These are phyloP conservation scores for Populus deltoides DNA, from an alignment of 345 rosid genomes.

Conservation along the genomic window DNA sequence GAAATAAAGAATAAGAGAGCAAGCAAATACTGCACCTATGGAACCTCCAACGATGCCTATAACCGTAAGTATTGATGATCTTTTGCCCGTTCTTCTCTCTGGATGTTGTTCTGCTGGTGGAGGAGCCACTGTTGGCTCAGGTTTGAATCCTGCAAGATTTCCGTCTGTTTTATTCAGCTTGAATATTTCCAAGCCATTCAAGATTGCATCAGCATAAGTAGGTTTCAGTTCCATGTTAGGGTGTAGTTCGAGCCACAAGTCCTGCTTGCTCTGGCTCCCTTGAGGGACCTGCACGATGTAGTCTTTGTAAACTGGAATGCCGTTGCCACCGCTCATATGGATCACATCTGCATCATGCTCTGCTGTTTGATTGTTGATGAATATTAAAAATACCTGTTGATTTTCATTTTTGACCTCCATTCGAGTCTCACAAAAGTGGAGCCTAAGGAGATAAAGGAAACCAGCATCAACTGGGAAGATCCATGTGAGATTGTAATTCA, in stretches of 20 bases:
- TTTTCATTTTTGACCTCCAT: no score
- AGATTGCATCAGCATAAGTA: not conserved
- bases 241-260: conserved; percentile 16
- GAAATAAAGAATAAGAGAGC: conserved; percentile 10
- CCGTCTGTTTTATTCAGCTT: conserved; percentile 19
- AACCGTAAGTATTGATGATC: not conserved
- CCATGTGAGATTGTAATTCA: not conserved
- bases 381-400: no score
- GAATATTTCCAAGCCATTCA: conserved; percentile 28
- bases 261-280: not conserved
- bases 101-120: not conserved
- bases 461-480: not conserved
- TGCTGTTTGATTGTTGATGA: conserved; percentile 1
- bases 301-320: conserved; percentile 12
- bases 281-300: conserved; percentile 5
- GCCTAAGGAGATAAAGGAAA: not conserved
- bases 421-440: not conserved
- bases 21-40: not conserved
- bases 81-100: not conserved
- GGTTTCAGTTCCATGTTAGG: not conserved
- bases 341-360: not conserved
- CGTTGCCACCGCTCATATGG: not conserved
- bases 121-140: not conserved
- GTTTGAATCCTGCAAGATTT: conserved; percentile 4
- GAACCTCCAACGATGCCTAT: not conserved